A percentile compares a stretch with the other conserved stretches of the same genome.
Evolutionary conservation across 2,329 filamentous ascomycete species (phyloP).

Genomic region (Alternaria arbusti): DNA sequence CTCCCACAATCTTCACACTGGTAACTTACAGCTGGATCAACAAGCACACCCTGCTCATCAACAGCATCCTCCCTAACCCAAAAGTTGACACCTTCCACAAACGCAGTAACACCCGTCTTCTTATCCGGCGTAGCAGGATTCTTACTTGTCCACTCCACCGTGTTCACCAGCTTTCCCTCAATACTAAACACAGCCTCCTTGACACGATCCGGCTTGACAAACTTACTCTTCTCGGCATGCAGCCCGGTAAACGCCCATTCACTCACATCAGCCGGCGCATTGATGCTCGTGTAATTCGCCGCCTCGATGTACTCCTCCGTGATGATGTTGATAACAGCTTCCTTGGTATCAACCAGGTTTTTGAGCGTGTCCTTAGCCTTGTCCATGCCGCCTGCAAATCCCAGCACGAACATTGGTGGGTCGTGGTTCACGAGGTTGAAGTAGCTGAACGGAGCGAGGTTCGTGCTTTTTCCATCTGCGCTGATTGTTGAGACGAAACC

Average conservation of each 20-base stretch:
- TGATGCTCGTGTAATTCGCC: slow-evolving; percentile 79
- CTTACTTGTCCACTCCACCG: slow-evolving; percentile 78
- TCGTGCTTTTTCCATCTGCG: slow-evolving; percentile 68
- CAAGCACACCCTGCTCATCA: slow-evolving; percentile 74
- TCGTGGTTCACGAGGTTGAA: slow-evolving; percentile 85
- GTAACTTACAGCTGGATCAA: slow-evolving; percentile 70
- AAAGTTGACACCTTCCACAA: slow-evolving; percentile 84
- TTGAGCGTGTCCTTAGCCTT: slow-evolving; percentile 78
- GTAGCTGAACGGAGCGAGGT: slow-evolving; percentile 88
- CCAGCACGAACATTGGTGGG: slow-evolving; percentile 79
- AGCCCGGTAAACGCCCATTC: slow-evolving; percentile 84
- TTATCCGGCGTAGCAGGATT: slow-evolving; percentile 66
- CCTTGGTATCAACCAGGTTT: slow-evolving; percentile 73
- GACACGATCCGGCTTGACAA: slow-evolving; percentile 75
- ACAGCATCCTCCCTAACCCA: slow-evolving; percentile 91
- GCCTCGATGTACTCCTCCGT: slow-evolving; percentile 85
- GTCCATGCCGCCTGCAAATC: slow-evolving; percentile 63
- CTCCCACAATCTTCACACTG: neutral
- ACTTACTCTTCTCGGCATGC: slow-evolving; percentile 68
- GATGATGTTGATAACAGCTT: slow-evolving; percentile 85
- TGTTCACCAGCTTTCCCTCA: slow-evolving; percentile 78
- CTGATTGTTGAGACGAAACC: slow-evolving; percentile 66
- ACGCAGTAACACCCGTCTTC: slow-evolving; percentile 74
- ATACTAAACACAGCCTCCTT: slow-evolving; percentile 82
- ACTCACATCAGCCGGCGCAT: slow-evolving; percentile 75